phyloP scores from a whole-genome alignment of 2,329 filamentous ascomycete genomes.

The Colletotrichum sp. region DNA sequence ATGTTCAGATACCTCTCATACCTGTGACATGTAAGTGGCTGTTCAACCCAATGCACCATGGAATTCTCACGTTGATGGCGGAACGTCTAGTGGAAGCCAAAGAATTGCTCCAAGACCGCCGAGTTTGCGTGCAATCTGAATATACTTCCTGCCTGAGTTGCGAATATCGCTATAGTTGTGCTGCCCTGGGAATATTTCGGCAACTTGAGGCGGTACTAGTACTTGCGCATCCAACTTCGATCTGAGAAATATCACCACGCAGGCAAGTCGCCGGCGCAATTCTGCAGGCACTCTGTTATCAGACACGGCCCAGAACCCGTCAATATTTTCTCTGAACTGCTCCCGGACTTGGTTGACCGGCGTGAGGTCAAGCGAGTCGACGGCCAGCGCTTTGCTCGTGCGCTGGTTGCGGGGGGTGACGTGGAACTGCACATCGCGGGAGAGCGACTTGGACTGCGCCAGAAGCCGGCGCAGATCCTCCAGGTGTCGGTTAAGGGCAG shows the following conservation, averaged over 20 bases:
- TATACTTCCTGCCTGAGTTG: slow-evolving; percentile 37
- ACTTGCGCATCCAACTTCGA: slow-evolving; percentile 28
- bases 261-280: slow-evolving; percentile 31
- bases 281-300: slow-evolving; percentile 23
- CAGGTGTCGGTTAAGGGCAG: slow-evolving; percentile 31
- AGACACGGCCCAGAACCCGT: slow-evolving; percentile 27
- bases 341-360: slow-evolving; percentile 20
- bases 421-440: slow-evolving; percentile 33
- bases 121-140: slow-evolving; percentile 34
- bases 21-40: slow-evolving; percentile 12
- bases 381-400: slow-evolving; percentile 31
- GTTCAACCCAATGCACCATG: background rate
- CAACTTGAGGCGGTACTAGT: slow-evolving; percentile 24
- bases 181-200: slow-evolving; percentile 23
- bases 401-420: slow-evolving; percentile 33
- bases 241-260: slow-evolving; percentile 32
- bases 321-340: slow-evolving; percentile 14
- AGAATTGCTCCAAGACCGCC: slow-evolving; percentile 32
- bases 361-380: slow-evolving; percentile 21
- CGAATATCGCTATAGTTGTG: slow-evolving; percentile 29
- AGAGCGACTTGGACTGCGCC: slow-evolving; percentile 29
- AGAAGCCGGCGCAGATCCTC: slow-evolving; percentile 28
- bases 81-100: slow-evolving; percentile 35
- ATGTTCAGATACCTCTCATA: slow-evolving; percentile 38
- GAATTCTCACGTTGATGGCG: slow-evolving; percentile 35